Evolutionary conservation across 169 alveolate genomes (phyloP), one percentile per base, ranked within the genome.

Genomic region (Babesia ovata): DNA sequence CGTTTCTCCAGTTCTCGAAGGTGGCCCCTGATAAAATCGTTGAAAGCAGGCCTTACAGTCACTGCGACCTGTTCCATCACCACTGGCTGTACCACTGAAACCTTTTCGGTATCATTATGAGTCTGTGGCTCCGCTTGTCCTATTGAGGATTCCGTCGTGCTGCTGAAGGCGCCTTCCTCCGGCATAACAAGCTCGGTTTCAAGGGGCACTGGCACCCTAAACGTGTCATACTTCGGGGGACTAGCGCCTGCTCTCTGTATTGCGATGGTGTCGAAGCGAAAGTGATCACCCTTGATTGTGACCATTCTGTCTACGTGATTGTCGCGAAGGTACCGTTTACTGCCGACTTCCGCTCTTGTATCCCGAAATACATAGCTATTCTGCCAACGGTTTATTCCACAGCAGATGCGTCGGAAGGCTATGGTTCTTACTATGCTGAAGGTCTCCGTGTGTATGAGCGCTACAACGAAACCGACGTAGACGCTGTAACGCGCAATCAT

Each of bases 31-130:
- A 83, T 66, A 21, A 75, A 67, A n/a, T n/a, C 33, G 62, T 61
- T 59, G 74, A 83, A 83, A 21, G 90, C 75, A 8, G 60, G 19
- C 50, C 90, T 42, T 22, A 83, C 70, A 61, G 60, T 52, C n/a
- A 66, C 82, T 1, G 88, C 79, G 75, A 72, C 46, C 59, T 81
- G 85, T 29, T 50, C 66, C 49, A 53, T 17, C 12, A 66, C 17
- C 58, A 46, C 53, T 7, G 50, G 10, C 2, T 10, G 13, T 17
- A 48, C 17, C 4, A 50, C 53, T 16, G 63, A 17, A 16, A 6
- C 21, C n/a, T 10, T 29, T 52, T 46, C 75, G 7, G 44, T 12
- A 9, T 14, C 39, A 9, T 24, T 0, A 36, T 45, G 49, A 12
- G 10, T 9, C 36, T 44, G 16, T 0, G 46, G 17, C 61, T 44